phyloP scores from a whole-genome alignment of 208 protist genomes.

The Crithidia fasciculata region DNA sequence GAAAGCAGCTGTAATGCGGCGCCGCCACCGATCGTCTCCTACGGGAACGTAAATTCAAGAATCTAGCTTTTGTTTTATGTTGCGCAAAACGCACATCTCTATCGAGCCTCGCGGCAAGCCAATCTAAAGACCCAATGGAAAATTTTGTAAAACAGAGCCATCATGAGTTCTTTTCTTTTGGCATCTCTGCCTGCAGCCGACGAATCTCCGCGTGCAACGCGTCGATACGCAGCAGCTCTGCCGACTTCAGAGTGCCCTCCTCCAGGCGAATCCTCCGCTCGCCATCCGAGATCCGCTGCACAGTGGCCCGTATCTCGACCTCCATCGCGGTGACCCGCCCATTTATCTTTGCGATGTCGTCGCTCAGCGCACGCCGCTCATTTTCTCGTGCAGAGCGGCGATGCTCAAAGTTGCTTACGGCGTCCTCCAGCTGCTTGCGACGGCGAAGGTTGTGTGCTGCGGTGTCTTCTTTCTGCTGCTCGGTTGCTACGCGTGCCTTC shows the following conservation, averaged over 20 bases:
- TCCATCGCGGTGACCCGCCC: background rate
- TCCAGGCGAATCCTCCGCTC: background rate
- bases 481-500: background rate
- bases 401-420: background rate
- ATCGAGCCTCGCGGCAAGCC: too few species aligned
- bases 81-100: too few species aligned
- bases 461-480: background rate
- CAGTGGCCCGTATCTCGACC: background rate
- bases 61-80: too few species aligned
- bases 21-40: too few species aligned
- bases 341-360: background rate
- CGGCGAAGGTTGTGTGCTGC: background rate
- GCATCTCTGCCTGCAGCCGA: background rate
- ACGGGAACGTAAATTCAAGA: too few species aligned
- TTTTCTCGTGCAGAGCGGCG: background rate
- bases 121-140: background rate
- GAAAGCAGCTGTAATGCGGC: too few species aligned
- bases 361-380: background rate
- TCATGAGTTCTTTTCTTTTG: too few species aligned
- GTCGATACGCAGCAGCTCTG: slow-evolving; percentile 10
- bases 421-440: slow-evolving; percentile 9
- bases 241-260: background rate
- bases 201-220: background rate
- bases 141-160: too few species aligned
- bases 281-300: slow-evolving; percentile 1